Evolutionary conservation across 352 stramenopile species (phyloP).

Genomic region (Phytophthora pini): DNA sequence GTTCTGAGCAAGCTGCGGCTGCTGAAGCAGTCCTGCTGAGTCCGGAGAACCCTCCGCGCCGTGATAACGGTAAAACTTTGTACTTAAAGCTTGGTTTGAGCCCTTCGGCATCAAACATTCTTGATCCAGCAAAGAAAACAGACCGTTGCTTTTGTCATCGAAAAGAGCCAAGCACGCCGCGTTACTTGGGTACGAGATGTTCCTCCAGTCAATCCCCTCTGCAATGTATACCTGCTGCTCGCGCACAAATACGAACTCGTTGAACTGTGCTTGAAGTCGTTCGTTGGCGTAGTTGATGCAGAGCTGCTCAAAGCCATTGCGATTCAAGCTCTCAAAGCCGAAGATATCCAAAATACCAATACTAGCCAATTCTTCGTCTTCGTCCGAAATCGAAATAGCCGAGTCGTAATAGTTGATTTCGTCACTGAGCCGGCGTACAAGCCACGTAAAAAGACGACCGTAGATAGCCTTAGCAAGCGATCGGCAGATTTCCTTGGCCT

Average conservation of each 20-base stretch:
- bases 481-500: slow-evolving; percentile 90
- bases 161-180: slow-evolving; percentile 81
- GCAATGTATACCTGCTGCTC: slow-evolving; percentile 86
- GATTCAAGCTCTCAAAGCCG: slow-evolving; percentile 85
- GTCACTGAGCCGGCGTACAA: slow-evolving; percentile 89
- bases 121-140: slow-evolving; percentile 87
- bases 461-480: slow-evolving; percentile 98
- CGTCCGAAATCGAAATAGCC: slow-evolving; percentile 44
- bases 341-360: slow-evolving; percentile 93
- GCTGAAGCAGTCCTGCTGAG: slow-evolving; percentile 34
- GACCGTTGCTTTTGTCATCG: slow-evolving; percentile 78
- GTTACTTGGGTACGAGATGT: slow-evolving; percentile 84
- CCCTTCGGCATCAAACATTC: slow-evolving; percentile 88
- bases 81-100: slow-evolving; percentile 78
- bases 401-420: slow-evolving; percentile 80
- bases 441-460: slow-evolving; percentile 95
- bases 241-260: slow-evolving; percentile 89
- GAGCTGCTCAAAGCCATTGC: slow-evolving; percentile 88
- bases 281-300: slow-evolving; percentile 92
- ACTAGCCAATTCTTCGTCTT: slow-evolving; percentile 59
- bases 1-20: slow-evolving; percentile 56
- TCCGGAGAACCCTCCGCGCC: slow-evolving; percentile 37
- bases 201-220: slow-evolving; percentile 88
- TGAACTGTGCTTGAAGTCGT: slow-evolving; percentile 87
- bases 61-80: slow-evolving; percentile 86